Evolutionary conservation across 352 stramenopile genomes (phyloP).

Genomic region (Globisporangium irregulare): DNA sequence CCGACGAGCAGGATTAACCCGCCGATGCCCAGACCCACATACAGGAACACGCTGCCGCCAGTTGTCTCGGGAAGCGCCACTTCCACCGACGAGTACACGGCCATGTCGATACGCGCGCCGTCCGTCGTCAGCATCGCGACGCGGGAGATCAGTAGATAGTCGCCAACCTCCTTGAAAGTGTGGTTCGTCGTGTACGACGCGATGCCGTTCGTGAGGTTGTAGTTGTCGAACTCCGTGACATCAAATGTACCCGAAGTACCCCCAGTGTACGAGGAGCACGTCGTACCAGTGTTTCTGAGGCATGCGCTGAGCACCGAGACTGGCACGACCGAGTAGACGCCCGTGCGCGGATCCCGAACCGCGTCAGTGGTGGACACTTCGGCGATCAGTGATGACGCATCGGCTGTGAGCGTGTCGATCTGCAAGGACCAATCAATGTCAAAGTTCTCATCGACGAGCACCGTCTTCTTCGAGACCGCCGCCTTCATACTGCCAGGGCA

Average conservation of each 20-base stretch:
- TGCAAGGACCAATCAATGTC: constrained; percentile 63
- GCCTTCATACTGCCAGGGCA: constrained; percentile 67
- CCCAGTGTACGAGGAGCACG: constrained; percentile 67
- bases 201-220: constrained; percentile 60
- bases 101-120: constrained; percentile 74
- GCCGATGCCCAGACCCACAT: constrained; percentile 69
- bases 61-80: constrained; percentile 51
- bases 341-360: constrained; percentile 45
- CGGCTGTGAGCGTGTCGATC: constrained; percentile 44
- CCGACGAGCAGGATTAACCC: constrained; percentile 59
- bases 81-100: constrained; percentile 70
- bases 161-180: constrained; percentile 49
- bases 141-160: constrained; percentile 69
- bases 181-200: constrained; percentile 55
- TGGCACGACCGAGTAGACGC: constrained; percentile 60
- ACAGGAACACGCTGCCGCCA: constrained; percentile 55
- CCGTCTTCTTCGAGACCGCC: constrained; percentile 45
- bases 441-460: constrained; percentile 49
- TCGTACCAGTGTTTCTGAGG: constrained; percentile 39
- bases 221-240: constrained; percentile 44
- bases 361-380: constrained; percentile 61
- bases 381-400: constrained; percentile 55
- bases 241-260: constrained; percentile 54
- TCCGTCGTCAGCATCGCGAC: constrained; percentile 72
- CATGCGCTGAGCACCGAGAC: constrained; percentile 73